A percentile compares a stretch with the other conserved stretches of the same genome.
Conservation (phyloP, 495 filamentous ascomycete species). For the Penicillium canariense region DNA sequence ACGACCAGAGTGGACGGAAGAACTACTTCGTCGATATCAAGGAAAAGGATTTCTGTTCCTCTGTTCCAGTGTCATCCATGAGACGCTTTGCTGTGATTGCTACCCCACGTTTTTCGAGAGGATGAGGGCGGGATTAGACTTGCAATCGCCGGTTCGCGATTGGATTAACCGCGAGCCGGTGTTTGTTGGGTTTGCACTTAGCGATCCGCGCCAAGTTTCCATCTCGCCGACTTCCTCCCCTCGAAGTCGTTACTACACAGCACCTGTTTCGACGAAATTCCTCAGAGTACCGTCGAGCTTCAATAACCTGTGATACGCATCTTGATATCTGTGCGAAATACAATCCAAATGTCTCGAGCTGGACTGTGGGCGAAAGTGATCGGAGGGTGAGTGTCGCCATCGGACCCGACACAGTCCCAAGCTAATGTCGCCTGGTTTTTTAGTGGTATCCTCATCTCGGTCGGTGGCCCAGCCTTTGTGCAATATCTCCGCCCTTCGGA, state of each 20-base stretch:
- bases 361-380: conserved; percentile 56
- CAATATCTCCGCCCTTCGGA: conserved; percentile 78
- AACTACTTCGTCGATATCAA: no score
- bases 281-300: background rate
- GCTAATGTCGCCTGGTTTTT: conserved; percentile 10
- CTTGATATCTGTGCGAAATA: background rate
- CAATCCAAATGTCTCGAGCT: conserved; percentile 46
- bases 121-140: no score
- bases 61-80: no score
- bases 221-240: background rate
- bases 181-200: conserved; percentile 1
- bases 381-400: conserved; percentile 40
- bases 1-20: no score
- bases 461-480: conserved; percentile 86
- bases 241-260: background rate
- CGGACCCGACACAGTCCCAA: background rate
- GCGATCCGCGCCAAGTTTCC: conserved; percentile 1
- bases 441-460: conserved; percentile 65
- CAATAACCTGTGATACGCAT: background rate
- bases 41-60: no score
- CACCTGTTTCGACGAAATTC: background rate
- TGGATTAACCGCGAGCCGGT: background rate
- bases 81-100: no score
- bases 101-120: no score
- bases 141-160: background rate